Base-by-base conservation (phyloP, 345 rosid species). In the Firmiana major region DNA sequence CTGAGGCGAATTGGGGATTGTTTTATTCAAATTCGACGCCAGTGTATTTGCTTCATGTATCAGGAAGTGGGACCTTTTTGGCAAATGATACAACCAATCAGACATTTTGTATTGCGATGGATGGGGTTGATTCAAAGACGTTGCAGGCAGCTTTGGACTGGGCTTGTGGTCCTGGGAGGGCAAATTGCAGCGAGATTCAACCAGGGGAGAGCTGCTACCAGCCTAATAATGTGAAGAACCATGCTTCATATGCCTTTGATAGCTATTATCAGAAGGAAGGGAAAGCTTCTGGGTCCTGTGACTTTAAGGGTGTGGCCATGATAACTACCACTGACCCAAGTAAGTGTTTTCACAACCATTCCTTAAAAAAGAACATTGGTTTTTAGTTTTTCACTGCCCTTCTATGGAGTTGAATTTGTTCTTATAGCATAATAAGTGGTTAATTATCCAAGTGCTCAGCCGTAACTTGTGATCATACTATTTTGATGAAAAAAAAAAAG, bases 261-360 rank as follows among this genome's bases (percentile, higher is more conserved):
- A 96, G 98, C 81, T 96, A 96, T 86, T 96, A 93, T 75, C 99
- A 96, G 81, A 89, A 86, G 84, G 90, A 89, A 86, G 93, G 90
- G 80, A 90, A 80, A 87, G 81, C 87, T 74, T 43, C 90, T 71
- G 97, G 94, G 45, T 89, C 99, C 45, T 96, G 99, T 83, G 97
- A 96, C 83, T 96, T 96, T 85, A 91, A 96, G 86, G 99, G 98
- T 40, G 95, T 90, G 59, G 99, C 94, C 69, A 91, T 87, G 90
- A 92, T 93, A 87, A 96, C 99, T 72, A 91, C 98, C 64, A 89
- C 94, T 7, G 95, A 96, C 79, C 99, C 99, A 84, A 93, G 99
- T 96, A 90, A 90, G 98, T 78, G 4, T 16, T 60, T 13, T 21
- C 63, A 9, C 62, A 16, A 60, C 1, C 16, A 10, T 9, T 62